Evolutionary conservation across 2,329 filamentous ascomycete species (phyloP), one percentile per base, ranked within the genome.

Genomic region (Fusarium goolgardi): DNA sequence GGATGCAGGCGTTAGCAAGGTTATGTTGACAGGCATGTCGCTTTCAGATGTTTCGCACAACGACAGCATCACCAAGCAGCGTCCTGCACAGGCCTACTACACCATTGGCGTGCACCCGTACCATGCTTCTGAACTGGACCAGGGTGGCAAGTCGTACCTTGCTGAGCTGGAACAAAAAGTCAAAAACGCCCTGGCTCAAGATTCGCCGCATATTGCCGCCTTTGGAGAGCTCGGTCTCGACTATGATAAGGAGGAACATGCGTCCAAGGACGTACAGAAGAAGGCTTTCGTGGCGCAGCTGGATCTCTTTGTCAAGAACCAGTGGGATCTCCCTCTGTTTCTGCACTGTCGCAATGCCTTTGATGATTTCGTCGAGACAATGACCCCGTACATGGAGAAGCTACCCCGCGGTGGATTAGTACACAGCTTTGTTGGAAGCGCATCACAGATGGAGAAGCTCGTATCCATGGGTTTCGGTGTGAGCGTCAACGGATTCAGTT

Each of bases 91-190:
- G 32, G 83, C 82, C 61, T 81, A 75, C 13, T 72, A 83, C 57
- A 85, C 83, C 3, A 75, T 85, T 12, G 83, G 84, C 2, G 77
- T 85, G 5, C 84, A 85, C 58, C 83, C 83, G 0, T 85, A 86
- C 56, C 81, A 86, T 47, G 83, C 82, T 0, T 70, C 70, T 0
- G 82, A 84, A 57, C 78, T 82, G 1, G 80, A 81, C 9, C 57
- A 69, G 11, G 72, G 72, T 23, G 72, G 73, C 5, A 63, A 72
- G 46, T 44, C 68, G 12, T 72, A 74, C 32, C 57, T 74, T 13
- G 55, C 54, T 12, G 61, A 71, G 27, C 43, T 75, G n/a, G 71
- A 67, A 51, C 60, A 67, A 25, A 68, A 67, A 29, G 73, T 75
- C 5, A 70, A 73, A 25, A 59, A 55, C 12, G 73, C 74, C 0